Percentiles rank a stretch among this genome's conserved stretches.
These are phyloP conservation scores for Curvularia verruculosa DNA, from an alignment of 2,329 filamentous ascomycete genomes.

Conservation along the genomic window DNA sequence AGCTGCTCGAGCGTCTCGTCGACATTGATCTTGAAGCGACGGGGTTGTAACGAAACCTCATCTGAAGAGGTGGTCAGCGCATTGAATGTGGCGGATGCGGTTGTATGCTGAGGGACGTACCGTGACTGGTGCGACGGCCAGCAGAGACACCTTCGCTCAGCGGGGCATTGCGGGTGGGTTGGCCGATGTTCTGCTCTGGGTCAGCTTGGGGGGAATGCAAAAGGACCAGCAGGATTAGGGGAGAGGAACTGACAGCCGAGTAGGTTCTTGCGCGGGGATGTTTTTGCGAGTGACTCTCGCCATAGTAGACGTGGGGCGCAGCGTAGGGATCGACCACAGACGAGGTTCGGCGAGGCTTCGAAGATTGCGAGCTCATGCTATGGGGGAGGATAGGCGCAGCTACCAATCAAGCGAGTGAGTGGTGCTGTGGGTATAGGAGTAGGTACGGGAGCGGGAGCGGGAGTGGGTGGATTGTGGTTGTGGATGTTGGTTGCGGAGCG, in stretches of 20 bases:
- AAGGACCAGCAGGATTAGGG: neutral
- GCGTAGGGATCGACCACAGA: conserved; percentile 62
- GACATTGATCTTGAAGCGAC: conserved; percentile 86
- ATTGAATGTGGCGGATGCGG: neutral
- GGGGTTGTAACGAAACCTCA: conserved; percentile 70
- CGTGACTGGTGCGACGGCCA: conserved; percentile 48
- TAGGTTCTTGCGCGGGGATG: conserved; percentile 60
- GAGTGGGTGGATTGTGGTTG: conserved; percentile 10
- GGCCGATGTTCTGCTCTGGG: conserved; percentile 36
- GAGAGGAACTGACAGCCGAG: conserved; percentile 60
- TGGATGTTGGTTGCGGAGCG: conserved; percentile 1
- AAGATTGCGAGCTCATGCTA: conserved; percentile 52
- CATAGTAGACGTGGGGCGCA: conserved; percentile 65
- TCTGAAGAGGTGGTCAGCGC: conserved; percentile 60
- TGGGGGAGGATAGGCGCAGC: conserved; percentile 26
- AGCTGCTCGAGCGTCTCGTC: conserved; percentile 81
- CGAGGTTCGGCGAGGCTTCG: conserved; percentile 47
- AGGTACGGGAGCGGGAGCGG: neutral
- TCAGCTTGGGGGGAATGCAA: conserved; percentile 20
- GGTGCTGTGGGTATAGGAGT: neutral
- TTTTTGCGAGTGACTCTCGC: conserved; percentile 55
- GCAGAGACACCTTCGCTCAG: conserved; percentile 33
- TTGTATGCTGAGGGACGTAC: conserved; percentile 27
- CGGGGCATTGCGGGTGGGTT: conserved; percentile 40
- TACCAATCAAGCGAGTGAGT: conserved; percentile 14